These are phyloP conservation scores for Fagopyrum esculentum DNA, from an alignment of 148 eudicot genomes.

Conservation along the genomic window DNA sequence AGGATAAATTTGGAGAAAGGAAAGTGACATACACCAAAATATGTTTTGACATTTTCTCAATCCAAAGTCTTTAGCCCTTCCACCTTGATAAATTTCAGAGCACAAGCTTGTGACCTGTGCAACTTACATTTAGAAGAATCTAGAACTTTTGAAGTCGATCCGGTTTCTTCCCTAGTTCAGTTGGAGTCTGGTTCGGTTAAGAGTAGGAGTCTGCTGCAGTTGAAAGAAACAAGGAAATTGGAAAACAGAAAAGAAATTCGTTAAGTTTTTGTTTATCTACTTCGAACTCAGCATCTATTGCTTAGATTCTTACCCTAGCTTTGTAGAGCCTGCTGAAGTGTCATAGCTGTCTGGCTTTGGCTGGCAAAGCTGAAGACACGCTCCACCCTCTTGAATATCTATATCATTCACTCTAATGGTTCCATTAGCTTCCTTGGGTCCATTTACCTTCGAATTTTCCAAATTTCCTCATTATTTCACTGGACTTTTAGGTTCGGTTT, in stretches of 20 bases:
- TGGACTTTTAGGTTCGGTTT: background rate
- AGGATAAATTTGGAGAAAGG: background rate
- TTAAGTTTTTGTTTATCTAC: background rate
- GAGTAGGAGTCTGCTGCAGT: conserved; percentile 6
- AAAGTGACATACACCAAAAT: background rate
- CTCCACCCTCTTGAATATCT: conserved; percentile 12
- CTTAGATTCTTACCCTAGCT: background rate
- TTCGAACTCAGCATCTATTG: background rate
- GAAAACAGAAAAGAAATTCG: background rate
- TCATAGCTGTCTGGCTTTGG: conserved; percentile 6
- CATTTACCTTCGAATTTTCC: background rate
- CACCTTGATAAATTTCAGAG: background rate
- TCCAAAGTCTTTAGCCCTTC: background rate
- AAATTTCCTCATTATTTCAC: background rate
- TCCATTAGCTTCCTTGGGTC: background rate
- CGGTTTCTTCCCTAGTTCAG: conserved; percentile 3
- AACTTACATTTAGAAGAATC: conserved; percentile 8
- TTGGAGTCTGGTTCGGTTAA: conserved; percentile 4
- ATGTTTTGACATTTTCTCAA: background rate
- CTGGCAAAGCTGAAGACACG: conserved; percentile 12
- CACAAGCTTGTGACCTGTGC: background rate
- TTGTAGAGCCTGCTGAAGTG: conserved; percentile 1
- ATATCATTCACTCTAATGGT: background rate
- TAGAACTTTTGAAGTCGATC: background rate
- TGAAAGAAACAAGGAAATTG: background rate